Percentiles rank a stretch among this genome's conserved stretches.
phyloP scores from a whole-genome alignment of 164 flowering plant genomes.

The Pachysandra terminalis region DNA sequence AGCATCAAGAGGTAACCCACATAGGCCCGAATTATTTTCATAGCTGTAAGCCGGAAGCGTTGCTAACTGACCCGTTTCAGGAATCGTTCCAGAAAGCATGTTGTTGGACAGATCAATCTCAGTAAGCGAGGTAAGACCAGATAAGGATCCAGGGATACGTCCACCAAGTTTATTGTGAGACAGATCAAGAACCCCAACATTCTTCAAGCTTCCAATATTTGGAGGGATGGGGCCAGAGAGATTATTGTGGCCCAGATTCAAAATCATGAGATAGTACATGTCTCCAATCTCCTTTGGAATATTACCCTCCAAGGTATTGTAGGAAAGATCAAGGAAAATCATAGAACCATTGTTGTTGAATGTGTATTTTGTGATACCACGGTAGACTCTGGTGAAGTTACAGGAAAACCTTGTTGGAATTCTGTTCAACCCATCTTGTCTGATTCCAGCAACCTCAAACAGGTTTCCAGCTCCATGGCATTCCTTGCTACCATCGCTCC shows the following conservation, averaged over 20 bases:
- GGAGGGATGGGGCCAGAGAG: constrained; percentile 73
- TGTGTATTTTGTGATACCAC: constrained; percentile 57
- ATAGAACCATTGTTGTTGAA: constrained; percentile 85
- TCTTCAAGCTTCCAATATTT: constrained; percentile 56
- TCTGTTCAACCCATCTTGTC: constrained; percentile 48
- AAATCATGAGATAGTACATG: constrained; percentile 55
- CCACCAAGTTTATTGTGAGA: constrained; percentile 72
- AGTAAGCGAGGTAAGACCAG: constrained; percentile 47
- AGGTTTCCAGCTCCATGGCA: constrained; percentile 95
- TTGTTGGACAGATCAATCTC: constrained; percentile 82
- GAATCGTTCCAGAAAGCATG: constrained; percentile 66
- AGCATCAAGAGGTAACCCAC: constrained; percentile 70
- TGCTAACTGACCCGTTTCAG: constrained; percentile 67
- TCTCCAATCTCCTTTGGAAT: constrained; percentile 82
- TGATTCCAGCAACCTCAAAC: constrained; percentile 82
- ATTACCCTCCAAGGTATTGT: constrained; percentile 58
- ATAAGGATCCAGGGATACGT: constrained; percentile 43
- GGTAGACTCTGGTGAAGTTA: constrained; percentile 65
- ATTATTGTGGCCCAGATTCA: constrained; percentile 81
- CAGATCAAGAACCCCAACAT: constrained; percentile 68
- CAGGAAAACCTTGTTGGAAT: constrained; percentile 67
- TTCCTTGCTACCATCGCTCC: constrained; percentile 62
- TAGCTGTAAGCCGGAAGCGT: constrained; percentile 55
- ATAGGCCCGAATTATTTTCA: constrained; percentile 73
- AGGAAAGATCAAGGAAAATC: constrained; percentile 84